phyloP scores from a whole-genome alignment of 176 grass and related monocot species.

The Urochloa ruziziensis region DNA sequence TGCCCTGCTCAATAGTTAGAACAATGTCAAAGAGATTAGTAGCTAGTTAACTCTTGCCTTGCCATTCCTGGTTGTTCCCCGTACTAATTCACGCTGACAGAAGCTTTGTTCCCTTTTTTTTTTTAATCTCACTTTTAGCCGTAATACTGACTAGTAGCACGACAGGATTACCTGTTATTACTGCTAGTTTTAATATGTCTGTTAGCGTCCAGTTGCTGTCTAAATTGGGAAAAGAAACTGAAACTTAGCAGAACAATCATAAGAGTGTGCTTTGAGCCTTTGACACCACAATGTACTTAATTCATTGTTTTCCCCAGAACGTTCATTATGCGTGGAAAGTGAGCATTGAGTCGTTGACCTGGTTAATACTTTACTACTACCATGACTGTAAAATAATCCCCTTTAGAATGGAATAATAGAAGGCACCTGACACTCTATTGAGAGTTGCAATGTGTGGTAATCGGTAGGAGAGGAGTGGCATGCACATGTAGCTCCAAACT shows the following conservation, averaged over 20 bases:
- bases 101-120: background rate
- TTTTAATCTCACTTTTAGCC: background rate
- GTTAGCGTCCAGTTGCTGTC: background rate
- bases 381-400: background rate
- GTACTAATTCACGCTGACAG: background rate
- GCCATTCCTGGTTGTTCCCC: background rate
- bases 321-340: background rate
- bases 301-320: background rate
- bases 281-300: background rate
- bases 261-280: background rate
- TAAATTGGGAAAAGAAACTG: conserved; percentile 3
- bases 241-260: background rate
- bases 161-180: background rate
- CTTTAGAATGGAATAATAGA: too few species aligned
- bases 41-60: background rate
- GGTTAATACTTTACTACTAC: background rate
- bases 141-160: background rate
- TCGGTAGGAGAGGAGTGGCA: background rate
- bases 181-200: background rate
- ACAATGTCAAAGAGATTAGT: too few species aligned
- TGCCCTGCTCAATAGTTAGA: background rate
- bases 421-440: background rate
- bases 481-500: background rate
- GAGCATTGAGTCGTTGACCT: background rate
- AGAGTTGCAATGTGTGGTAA: background rate